Evolutionary conservation across 371 early-diverging fungal species (phyloP).

Genomic region (Mucor circinelloides): DNA sequence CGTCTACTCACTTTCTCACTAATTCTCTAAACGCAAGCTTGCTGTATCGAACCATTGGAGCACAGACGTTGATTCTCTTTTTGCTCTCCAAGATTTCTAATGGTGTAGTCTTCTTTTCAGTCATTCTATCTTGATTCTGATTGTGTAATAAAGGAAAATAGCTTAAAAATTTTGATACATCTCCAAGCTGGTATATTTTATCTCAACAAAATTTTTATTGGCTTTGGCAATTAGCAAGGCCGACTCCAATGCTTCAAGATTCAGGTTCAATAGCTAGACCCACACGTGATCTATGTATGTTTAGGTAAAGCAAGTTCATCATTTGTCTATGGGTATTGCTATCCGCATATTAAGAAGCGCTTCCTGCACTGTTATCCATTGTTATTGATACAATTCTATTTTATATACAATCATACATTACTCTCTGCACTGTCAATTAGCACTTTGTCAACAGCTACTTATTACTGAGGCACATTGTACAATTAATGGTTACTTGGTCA

Average conservation of each 20-base stretch:
- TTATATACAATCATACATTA: too few species aligned
- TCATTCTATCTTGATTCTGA: not conserved
- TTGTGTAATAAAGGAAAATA: not conserved
- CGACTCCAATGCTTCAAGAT: not conserved
- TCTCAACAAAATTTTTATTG: not conserved
- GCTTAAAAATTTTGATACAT: not conserved
- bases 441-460: too few species aligned
- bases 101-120: conserved; percentile 20
- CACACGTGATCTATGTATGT: too few species aligned
- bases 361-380: too few species aligned
- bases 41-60: conserved; percentile 98
- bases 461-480: too few species aligned
- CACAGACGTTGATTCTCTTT: conserved; percentile 77
- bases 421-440: too few species aligned
- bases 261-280: not conserved
- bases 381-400: too few species aligned
- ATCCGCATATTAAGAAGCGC: too few species aligned
- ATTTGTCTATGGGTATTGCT: too few species aligned
- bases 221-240: not conserved
- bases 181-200: not conserved
- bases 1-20: conserved; percentile 67
- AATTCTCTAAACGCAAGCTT: conserved; percentile 93
- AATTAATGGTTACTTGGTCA: too few species aligned
- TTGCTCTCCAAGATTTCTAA: conserved; percentile 54
- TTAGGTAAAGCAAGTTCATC: too few species aligned